Evolutionary conservation across 2,329 filamentous ascomycete species (phyloP), one percentile per base, ranked within the genome.

Genomic region (Colletotrichum lupini): DNA sequence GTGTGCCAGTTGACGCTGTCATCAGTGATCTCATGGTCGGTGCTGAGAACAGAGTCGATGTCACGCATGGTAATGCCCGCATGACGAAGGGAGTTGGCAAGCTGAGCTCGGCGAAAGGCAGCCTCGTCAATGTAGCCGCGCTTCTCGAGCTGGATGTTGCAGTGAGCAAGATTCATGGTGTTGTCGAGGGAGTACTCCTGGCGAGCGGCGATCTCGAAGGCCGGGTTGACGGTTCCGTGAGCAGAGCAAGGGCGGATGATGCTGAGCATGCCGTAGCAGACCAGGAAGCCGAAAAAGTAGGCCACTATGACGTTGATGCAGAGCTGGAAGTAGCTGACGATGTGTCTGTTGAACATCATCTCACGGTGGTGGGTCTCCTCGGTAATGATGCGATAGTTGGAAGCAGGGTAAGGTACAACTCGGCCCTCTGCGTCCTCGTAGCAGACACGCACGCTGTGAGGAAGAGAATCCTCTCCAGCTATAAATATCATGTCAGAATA

Each of bases 131-230:
- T 58, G 4, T 63, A 56, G 14, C 64, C 64, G 16, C 58, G 49
- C 24, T 61, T 16, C 37, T 72, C 49, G 19, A 72, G 69, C 24
- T 57, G 61, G 24, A 37, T 19, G 9, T 26, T 22, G 58, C 64
- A 72, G 19, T 72, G 69, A 14, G 52, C 69, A 8, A 72, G 69
- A 37, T 46, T 68, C 49, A 67, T 62, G 26, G 58, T 24, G 35
- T 72, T 61, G 28, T 32, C 22, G 35, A 62, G 26, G n/a, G 63
- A 46, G 49, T 67, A 72, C n/a, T 63, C 37, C 3, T 68, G 56
- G 6, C 69, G 53, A 26, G 35, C 19, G 12, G 68, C 68, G 12
- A 70, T 16, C 42, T 66, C 68, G 3, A 19, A 22, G 2, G 62
- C 42, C n/a, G 42, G 22, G 11, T 26, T 37, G 42, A 55, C 53